phyloP scores from a whole-genome alignment of 2,329 filamentous ascomycete genomes.

The Nothopassalora personata region DNA sequence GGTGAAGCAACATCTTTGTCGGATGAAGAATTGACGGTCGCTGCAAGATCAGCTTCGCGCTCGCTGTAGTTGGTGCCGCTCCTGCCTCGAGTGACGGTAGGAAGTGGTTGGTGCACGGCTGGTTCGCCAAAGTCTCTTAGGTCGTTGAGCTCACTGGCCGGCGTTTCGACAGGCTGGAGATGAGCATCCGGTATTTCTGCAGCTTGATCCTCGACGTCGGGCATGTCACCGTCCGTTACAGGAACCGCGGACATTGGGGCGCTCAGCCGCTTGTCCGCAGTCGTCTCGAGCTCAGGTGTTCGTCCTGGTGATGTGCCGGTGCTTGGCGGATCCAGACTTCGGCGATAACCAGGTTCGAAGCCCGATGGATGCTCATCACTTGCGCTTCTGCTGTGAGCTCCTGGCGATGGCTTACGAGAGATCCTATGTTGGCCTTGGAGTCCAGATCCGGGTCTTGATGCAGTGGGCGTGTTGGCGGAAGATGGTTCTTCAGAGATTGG shows the following conservation, averaged over 20 bases:
- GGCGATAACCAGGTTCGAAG: constrained; percentile 51
- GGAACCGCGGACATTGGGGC: constrained; percentile 25
- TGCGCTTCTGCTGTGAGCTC: constrained; percentile 37
- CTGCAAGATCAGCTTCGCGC: constrained; percentile 31
- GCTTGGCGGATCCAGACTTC: constrained; percentile 55
- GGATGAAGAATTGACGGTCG: constrained; percentile 24
- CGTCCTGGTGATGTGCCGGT: constrained; percentile 58
- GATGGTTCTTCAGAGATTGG: constrained; percentile 52
- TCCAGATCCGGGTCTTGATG: constrained; percentile 32
- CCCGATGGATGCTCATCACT: constrained; percentile 27
- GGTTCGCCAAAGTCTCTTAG: constrained; percentile 1
- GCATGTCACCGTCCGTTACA: constrained; percentile 17
- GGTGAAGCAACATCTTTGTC: constrained; percentile 18
- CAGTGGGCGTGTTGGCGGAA: constrained; percentile 24
- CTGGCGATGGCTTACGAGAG: constrained; percentile 34
- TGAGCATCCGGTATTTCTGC: constrained; percentile 21
- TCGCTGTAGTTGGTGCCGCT: constrained; percentile 31
- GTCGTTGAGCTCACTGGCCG: constrained; percentile 18
- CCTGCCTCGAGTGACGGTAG: constrained; percentile 23
- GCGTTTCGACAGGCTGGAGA: constrained; percentile 19
- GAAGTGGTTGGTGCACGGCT: constrained; percentile 13
- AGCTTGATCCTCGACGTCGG: constrained; percentile 22
- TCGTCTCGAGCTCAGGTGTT: constrained; percentile 49
- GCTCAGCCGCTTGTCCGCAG: constrained; percentile 22
- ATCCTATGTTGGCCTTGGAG: constrained; percentile 30